Conservation (phyloP, 257 asterid species). For the Fraxinus americana region DNA sequence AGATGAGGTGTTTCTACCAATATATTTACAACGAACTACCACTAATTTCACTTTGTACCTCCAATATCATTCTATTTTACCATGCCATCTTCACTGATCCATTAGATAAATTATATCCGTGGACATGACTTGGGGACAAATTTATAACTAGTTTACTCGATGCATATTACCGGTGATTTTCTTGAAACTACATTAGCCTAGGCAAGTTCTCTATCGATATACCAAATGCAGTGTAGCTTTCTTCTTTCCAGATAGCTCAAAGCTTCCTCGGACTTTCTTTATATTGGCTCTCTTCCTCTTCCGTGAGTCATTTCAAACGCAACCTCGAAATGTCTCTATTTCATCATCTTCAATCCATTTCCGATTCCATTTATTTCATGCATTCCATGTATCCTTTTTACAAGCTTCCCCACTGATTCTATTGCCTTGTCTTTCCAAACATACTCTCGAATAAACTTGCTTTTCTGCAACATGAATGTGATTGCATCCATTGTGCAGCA, state of each 20-base stretch:
- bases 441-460: neutral
- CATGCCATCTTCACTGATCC: too few species aligned
- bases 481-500: neutral
- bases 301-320: neutral
- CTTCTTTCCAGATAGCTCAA: neutral
- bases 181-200: neutral
- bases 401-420: neutral
- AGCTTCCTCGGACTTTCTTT: neutral
- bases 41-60: too few species aligned
- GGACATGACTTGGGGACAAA: neutral
- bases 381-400: neutral
- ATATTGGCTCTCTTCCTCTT: neutral
- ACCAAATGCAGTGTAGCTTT: neutral
- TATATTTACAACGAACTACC: neutral
- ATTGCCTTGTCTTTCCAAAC: neutral
- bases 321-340: neutral
- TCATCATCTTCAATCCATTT: neutral
- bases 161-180: neutral
- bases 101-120: too few species aligned
- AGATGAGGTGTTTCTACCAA: neutral
- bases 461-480: neutral
- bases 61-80: too few species aligned
- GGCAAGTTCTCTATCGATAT: neutral
- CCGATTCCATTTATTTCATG: neutral
- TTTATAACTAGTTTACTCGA: neutral